Percentiles rank a stretch among this genome's conserved stretches.
These are phyloP conservation scores for Sinapis alba DNA, from an alignment of 441 rosid genomes.

Conservation along the genomic window DNA sequence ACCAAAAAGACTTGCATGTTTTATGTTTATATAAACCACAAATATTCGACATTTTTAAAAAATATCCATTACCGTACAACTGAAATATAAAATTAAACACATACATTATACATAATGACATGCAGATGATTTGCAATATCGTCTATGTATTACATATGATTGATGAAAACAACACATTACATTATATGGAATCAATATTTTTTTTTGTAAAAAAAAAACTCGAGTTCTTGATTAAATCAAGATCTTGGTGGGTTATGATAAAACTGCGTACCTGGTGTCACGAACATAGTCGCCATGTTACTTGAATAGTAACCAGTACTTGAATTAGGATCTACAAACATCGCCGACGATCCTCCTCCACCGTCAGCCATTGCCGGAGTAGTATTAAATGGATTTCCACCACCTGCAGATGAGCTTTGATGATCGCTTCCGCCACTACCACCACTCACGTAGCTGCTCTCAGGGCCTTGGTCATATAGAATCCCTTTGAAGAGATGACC, in stretches of 20 bases:
- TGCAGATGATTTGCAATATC: constrained; percentile 27
- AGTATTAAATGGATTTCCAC: constrained; percentile 42
- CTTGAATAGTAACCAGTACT: constrained; percentile 58
- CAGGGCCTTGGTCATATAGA: constrained; percentile 89
- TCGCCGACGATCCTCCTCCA: constrained; percentile 39
- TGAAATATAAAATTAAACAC: constrained; percentile 16
- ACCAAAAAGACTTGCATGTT: constrained; percentile 19
- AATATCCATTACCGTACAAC: constrained; percentile 30
- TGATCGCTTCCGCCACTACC: constrained; percentile 48
- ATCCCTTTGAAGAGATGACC: constrained; percentile 91
- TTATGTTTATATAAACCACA: constrained; percentile 13
- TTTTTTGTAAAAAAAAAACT: background rate
- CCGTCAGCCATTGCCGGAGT: constrained; percentile 43
- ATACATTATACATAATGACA: constrained; percentile 11
- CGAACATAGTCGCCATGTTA: constrained; percentile 57
- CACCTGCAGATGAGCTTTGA: constrained; percentile 47
- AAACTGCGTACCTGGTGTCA: constrained; percentile 79
- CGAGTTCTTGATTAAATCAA: constrained; percentile 37
- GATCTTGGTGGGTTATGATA: constrained; percentile 63
- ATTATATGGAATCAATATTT: background rate
- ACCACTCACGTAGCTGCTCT: constrained; percentile 45
- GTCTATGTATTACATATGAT: constrained; percentile 23
- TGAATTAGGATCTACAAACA: constrained; percentile 53
- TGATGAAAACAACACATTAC: constrained; percentile 19
- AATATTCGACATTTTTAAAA: background rate